Evolutionary conservation across 306 rosid genomes (phyloP), one percentile per base, ranked within the genome.

Genomic region (Castanopsis chinensis): DNA sequence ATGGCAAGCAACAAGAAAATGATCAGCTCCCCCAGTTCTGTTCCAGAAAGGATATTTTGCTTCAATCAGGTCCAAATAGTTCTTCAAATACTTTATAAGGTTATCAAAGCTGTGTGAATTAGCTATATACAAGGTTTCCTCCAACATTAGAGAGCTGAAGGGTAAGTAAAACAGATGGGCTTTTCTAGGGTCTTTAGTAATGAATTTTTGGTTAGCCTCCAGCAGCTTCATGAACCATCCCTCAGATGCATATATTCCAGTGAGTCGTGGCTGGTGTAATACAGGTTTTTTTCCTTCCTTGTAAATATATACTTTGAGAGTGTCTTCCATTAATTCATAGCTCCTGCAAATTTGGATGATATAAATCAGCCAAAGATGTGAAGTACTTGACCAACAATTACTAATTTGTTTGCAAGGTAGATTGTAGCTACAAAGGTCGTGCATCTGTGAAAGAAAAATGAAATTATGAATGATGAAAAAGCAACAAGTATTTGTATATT

Each of bases 81-180:
- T 79, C 83, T 81, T 87, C 92, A 93, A 90, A 86, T 83, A 90
- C 71, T 85, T 74, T 64, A 93, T 80, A 45, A 95, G 90, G 86
- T 91, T 90, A 3, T 78, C 78, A 32, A 81, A 90, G 35, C 17
- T 91, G 79, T 95, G 99, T 54, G 99, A 95, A 78, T 88, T 78
- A 6, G 81, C 85, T 25, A 91, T 90, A 51, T 93, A 95, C 52
- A 95, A 80, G 25, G 89, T 88, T 74, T 83, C 81, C 87, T 95
- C 90, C 81, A 95, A 79, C 82, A 79, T 77, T 81, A 91, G 90
- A 74, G 99, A 95, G 83, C 99, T 95, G 85, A 95, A 95, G 51
- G 99, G 98, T 79, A 95, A 88, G 93, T 93, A 95, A 89, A 91
- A 95, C 73, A 95, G 77, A 86, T 93, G 96, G 78, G 98, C 98